Conservation (phyloP, 2,329 filamentous ascomycete species). For the Ilyonectria sp. region DNA sequence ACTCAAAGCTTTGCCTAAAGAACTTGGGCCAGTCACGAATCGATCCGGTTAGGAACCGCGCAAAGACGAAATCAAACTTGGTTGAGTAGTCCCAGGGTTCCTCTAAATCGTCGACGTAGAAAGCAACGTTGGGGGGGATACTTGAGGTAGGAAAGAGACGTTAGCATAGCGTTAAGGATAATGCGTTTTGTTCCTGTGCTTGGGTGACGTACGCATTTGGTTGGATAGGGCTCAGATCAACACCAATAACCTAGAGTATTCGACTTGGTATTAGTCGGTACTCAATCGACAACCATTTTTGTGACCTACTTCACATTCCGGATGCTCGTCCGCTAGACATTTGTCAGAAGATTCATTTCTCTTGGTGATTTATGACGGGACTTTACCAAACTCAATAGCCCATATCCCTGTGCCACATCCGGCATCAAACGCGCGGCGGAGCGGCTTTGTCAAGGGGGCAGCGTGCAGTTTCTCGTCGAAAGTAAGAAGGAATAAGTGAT, state of each 20-base stretch:
- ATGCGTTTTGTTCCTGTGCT: rapidly evolving
- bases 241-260: slow-evolving; percentile 22
- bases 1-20: slow-evolving; percentile 31
- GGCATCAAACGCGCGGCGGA: slow-evolving; percentile 18
- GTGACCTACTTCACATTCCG: slow-evolving; percentile 23
- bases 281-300: rapidly evolving
- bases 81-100: slow-evolving; percentile 29
- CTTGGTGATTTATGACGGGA: rapidly evolving
- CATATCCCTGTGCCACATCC: slow-evolving; percentile 34
- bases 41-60: slow-evolving; percentile 23
- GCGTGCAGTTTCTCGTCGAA: slow-evolving; percentile 22
- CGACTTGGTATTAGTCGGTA: background rate
- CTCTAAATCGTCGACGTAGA: slow-evolving; percentile 34
- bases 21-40: slow-evolving; percentile 36
- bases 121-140: slow-evolving; percentile 28
- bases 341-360: background rate
- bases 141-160: background rate
- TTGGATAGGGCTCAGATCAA: slow-evolving; percentile 35
- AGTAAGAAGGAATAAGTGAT: slow-evolving; percentile 32
- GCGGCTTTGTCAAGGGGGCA: slow-evolving; percentile 2
- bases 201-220: slow-evolving; percentile 18
- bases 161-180: background rate
- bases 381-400: slow-evolving; percentile 32
- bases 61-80: slow-evolving; percentile 33
- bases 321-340: slow-evolving; percentile 29